Evolutionary conservation across 495 filamentous ascomycete species (phyloP).

Genomic region (Aspergillus heteromorphus): DNA sequence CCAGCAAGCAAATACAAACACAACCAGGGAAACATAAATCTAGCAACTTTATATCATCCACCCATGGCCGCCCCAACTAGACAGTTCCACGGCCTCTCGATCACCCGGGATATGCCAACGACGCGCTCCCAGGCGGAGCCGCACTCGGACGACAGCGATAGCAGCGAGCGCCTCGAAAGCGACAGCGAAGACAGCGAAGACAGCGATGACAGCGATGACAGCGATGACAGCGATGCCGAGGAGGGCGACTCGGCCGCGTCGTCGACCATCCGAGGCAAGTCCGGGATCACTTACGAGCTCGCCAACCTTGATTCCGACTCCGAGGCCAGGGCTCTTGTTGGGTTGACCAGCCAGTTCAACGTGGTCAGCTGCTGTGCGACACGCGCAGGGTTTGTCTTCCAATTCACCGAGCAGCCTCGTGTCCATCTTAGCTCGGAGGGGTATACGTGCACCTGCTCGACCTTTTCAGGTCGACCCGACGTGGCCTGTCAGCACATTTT

Average conservation of each 20-base stretch:
- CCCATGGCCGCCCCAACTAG: conserved; percentile 35
- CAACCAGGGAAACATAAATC: not conserved
- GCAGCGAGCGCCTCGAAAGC: conserved; percentile 1
- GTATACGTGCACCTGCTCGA: conserved; percentile 35
- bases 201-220: not conserved
- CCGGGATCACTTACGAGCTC: conserved; percentile 43
- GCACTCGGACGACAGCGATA: conserved; percentile 7
- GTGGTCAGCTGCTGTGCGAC: conserved; percentile 31
- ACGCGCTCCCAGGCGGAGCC: conserved; percentile 19
- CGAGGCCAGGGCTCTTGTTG: conserved; percentile 32
- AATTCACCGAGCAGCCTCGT: conserved; percentile 28
- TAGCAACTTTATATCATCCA: not conserved
- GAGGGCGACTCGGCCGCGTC: conserved; percentile 13
- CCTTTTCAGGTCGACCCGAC: conserved; percentile 25
- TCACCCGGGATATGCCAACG: conserved; percentile 30
- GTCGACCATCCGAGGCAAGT: conserved; percentile 25
- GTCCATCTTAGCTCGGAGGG: conserved; percentile 26
- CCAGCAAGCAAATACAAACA: not conserved
- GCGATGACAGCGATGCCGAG: conserved; percentile 19
- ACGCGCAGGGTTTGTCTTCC: conserved; percentile 31
- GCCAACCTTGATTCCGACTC: conserved; percentile 29
- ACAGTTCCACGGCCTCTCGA: conserved; percentile 37
- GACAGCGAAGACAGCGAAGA: conserved; percentile 17
- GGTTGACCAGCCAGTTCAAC: conserved; percentile 31
- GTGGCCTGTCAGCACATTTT: conserved; percentile 44